A percentile compares a stretch with the other conserved stretches of the same genome.
Evolutionary conservation across 495 filamentous ascomycete genomes (phyloP).

Genomic region (Aspergillus cavernicola): DNA sequence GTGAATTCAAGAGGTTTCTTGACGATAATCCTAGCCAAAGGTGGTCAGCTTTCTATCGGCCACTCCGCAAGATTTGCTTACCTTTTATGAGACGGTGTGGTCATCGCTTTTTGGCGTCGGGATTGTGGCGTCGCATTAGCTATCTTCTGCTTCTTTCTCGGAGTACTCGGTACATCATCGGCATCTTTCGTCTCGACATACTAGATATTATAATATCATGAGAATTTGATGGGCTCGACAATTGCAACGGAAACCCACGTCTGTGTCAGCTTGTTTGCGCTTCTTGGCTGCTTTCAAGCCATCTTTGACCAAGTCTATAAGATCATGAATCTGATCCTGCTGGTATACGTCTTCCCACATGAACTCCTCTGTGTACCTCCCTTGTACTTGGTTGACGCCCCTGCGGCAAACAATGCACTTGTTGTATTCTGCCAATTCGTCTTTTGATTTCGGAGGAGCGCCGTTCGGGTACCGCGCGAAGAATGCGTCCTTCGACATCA

Average conservation of each 20-base stretch:
- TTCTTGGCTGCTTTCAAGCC: constrained; percentile 56
- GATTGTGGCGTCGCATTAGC: constrained; percentile 57
- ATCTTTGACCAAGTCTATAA: constrained; percentile 62
- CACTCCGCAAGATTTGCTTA: constrained; percentile 20
- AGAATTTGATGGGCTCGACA: too few relatives aligned
- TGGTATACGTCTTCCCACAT: constrained; percentile 81
- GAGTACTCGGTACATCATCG: constrained; percentile 52
- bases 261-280: constrained; percentile 43
- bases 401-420: constrained; percentile 89
- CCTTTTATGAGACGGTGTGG: constrained; percentile 71
- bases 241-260: constrained; percentile 40
- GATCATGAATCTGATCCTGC: constrained; percentile 56
- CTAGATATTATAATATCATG: constrained; percentile 30
- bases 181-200: constrained; percentile 40
- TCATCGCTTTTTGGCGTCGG: constrained; percentile 49
- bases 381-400: constrained; percentile 81
- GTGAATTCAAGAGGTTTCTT: constrained; percentile 96
- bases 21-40: constrained; percentile 57
- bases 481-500: constrained; percentile 71
- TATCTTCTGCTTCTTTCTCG: constrained; percentile 55
- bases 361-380: constrained; percentile 91
- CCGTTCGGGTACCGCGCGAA: constrained; percentile 68
- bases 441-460: constrained; percentile 64
- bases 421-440: constrained; percentile 60
- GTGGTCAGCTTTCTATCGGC: neutral